phyloP scores from a whole-genome alignment of 2,329 filamentous ascomycete species.

The Colletotrichum aenigma region DNA sequence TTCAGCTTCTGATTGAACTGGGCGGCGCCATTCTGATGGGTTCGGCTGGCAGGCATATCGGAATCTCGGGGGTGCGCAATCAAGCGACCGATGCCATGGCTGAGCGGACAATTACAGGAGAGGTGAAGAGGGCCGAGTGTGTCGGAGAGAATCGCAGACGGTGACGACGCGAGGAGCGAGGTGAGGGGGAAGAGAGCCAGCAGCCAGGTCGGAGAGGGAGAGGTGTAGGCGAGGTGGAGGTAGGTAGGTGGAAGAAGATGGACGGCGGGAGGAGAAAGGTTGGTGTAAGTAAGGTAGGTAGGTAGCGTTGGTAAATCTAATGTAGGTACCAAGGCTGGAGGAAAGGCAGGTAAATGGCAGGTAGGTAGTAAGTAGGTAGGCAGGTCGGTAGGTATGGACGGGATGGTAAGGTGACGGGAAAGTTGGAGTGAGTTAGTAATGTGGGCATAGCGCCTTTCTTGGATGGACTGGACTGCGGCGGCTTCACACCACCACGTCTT shows the following conservation, averaged over 20 bases:
- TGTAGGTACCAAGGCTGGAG: not conserved
- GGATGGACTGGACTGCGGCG: not conserved
- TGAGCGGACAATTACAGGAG: slow-evolving; percentile 18
- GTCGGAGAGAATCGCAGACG: slow-evolving; percentile 2
- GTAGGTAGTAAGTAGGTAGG: not conserved
- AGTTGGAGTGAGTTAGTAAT: slow-evolving; percentile 18
- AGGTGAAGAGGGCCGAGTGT: slow-evolving; percentile 9
- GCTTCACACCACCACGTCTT: not conserved
- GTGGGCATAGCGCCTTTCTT: slow-evolving; percentile 16
- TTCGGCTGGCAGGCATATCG: slow-evolving; percentile 59
- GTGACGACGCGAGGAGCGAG: slow-evolving; percentile 22
- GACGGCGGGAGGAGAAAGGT: not conserved
- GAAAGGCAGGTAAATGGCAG: not conserved
- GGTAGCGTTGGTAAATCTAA: not conserved
- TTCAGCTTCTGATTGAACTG: slow-evolving; percentile 72
- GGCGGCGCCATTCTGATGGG: slow-evolving; percentile 50
- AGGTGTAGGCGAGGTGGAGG: not conserved
- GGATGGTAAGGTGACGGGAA: slow-evolving; percentile 5
- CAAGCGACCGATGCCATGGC: slow-evolving; percentile 41
- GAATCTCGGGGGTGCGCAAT: slow-evolving; percentile 23
- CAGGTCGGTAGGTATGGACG: not conserved
- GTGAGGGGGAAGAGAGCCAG: slow-evolving; percentile 1
- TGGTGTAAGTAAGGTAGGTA: not conserved
- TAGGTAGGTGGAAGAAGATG: not conserved
- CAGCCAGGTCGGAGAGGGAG: not conserved